A percentile compares a stretch with the other conserved stretches of the same genome.
phyloP scores from a whole-genome alignment of 768 basidiomycete species.

The Lactarius psammicola region DNA sequence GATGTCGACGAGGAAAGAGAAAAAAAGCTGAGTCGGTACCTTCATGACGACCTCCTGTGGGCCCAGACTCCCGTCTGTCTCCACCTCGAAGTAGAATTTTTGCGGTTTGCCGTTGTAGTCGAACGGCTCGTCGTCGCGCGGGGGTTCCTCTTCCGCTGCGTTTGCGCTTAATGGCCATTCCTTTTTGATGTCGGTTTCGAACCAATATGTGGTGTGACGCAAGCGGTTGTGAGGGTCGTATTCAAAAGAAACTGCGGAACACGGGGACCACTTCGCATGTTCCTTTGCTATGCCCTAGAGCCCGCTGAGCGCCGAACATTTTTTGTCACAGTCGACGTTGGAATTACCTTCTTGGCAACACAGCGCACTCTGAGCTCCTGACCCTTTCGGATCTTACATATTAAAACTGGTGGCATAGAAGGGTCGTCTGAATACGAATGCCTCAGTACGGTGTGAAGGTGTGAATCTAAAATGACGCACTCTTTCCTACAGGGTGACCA shows the following conservation, averaged over 20 bases:
- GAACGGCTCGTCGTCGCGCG: slow-evolving; percentile 77
- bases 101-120: slow-evolving; percentile 86
- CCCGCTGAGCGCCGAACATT: slow-evolving; percentile 4
- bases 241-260: slow-evolving; percentile 92
- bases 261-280: slow-evolving; percentile 98
- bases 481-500: slow-evolving; percentile 82
- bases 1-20: slow-evolving; percentile 1
- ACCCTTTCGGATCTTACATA: slow-evolving; percentile 91
- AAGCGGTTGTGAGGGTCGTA: slow-evolving; percentile 98
- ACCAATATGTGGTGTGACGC: slow-evolving; percentile 95
- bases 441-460: slow-evolving; percentile 9
- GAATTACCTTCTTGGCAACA: slow-evolving; percentile 86
- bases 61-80: slow-evolving; percentile 86
- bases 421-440: slow-evolving; percentile 50
- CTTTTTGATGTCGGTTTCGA: slow-evolving; percentile 68
- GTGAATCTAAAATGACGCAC: slow-evolving; percentile 42
- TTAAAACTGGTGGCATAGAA: slow-evolving; percentile 64
- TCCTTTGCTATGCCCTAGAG: slow-evolving; percentile 94
- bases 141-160: slow-evolving; percentile 77
- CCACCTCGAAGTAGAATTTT: slow-evolving; percentile 92
- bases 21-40: slow-evolving; percentile 41
- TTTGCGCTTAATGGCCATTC: slow-evolving; percentile 96
- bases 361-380: slow-evolving; percentile 87
- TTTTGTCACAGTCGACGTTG: not conserved
- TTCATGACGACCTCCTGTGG: slow-evolving; percentile 90